Evolutionary conservation across 2,329 filamentous ascomycete genomes (phyloP).

Genomic region (Stemphylium lycopersici): DNA sequence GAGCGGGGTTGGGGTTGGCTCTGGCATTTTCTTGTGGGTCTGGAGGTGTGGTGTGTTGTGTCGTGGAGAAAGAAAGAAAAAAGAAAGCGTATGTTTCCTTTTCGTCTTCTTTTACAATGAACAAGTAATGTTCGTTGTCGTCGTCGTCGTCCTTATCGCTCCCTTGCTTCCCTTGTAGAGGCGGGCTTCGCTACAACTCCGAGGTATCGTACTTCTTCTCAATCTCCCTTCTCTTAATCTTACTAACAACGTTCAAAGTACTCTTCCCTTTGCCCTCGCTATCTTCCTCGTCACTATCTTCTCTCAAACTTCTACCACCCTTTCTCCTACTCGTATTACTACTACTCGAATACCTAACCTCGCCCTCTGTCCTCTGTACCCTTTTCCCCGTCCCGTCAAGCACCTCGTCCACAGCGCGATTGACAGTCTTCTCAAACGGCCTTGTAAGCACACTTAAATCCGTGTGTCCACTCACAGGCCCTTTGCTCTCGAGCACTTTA

Average conservation of each 20-base stretch:
- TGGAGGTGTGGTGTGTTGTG: too few species aligned
- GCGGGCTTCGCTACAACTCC: slow-evolving; percentile 28
- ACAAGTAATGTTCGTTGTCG: neutral
- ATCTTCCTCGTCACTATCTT: slow-evolving; percentile 10
- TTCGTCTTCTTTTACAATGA: neutral
- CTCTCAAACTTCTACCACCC: neutral
- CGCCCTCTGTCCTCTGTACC: slow-evolving; percentile 28
- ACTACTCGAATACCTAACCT: slow-evolving; percentile 26
- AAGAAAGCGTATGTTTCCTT: neutral
- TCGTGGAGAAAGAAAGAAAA: too few species aligned
- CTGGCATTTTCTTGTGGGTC: neutral
- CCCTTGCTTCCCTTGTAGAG: neutral
- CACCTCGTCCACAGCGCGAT: slow-evolving; percentile 41
- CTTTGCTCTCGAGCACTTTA: slow-evolving; percentile 44
- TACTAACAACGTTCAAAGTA: slow-evolving; percentile 16
- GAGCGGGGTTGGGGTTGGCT: slow-evolving; percentile 43
- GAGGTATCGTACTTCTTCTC: slow-evolving; percentile 42
- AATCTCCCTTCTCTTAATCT: slow-evolving; percentile 19
- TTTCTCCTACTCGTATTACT: slow-evolving; percentile 11
- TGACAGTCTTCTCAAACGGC: slow-evolving; percentile 44
- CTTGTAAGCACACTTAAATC: slow-evolving; percentile 46
- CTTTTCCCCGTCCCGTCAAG: slow-evolving; percentile 35
- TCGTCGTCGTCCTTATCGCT: neutral
- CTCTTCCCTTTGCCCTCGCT: neutral
- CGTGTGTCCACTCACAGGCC: slow-evolving; percentile 40